These are phyloP conservation scores for Angophora floribunda DNA, from an alignment of 345 rosid genomes.

Conservation along the genomic window DNA sequence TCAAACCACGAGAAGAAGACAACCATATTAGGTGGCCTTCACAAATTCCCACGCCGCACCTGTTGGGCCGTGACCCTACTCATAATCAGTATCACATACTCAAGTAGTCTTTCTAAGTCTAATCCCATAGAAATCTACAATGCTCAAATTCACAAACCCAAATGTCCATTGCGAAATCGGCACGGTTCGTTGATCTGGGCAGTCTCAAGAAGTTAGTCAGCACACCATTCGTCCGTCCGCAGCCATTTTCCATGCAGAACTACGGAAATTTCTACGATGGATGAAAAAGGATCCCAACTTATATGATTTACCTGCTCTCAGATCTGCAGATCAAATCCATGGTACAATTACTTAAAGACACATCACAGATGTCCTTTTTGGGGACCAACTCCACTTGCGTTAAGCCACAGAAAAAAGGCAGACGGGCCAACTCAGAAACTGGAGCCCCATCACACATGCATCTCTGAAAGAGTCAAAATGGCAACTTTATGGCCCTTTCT, in stretches of 20 bases:
- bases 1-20: background rate
- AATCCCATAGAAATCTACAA: background rate
- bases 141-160: background rate
- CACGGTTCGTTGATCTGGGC: background rate
- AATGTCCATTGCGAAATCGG: background rate
- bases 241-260: background rate
- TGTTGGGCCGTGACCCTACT: background rate
- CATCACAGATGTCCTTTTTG: background rate
- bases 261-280: background rate
- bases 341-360: background rate
- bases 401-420: background rate
- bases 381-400: background rate
- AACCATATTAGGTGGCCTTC: background rate
- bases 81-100: background rate
- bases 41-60: background rate
- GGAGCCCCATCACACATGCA: background rate
- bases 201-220: background rate
- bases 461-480: background rate
- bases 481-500: background rate
- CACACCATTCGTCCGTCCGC: background rate
- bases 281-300: background rate
- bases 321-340: background rate
- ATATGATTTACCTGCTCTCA: background rate
- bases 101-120: background rate
- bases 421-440: background rate